Conservation (phyloP, 2,329 filamentous ascomycete genomes). For the Chaetomium strumarium region DNA sequence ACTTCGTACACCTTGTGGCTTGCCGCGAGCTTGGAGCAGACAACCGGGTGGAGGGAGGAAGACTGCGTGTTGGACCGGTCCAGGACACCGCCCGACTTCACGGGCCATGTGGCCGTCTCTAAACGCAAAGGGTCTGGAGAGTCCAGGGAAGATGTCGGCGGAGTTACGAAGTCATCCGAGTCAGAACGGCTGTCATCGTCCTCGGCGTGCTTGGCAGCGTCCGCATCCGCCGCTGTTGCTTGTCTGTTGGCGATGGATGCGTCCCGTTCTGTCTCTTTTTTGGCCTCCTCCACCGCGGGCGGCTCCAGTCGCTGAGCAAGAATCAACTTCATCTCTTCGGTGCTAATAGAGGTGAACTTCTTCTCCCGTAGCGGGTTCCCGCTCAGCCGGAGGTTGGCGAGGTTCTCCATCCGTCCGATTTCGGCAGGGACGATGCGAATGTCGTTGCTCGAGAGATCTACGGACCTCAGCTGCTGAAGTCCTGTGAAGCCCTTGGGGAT, state of each 20-base stretch:
- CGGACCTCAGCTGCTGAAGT: slow-evolving; percentile 63
- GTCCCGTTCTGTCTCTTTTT: slow-evolving; percentile 23
- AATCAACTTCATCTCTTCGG: slow-evolving; percentile 73
- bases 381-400: slow-evolving; percentile 69
- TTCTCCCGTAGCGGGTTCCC: slow-evolving; percentile 90
- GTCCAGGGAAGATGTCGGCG: slow-evolving; percentile 47
- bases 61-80: slow-evolving; percentile 65
- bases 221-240: not conserved
- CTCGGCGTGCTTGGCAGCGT: slow-evolving; percentile 27
- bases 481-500: slow-evolving; percentile 71
- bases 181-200: slow-evolving; percentile 46
- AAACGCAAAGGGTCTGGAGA: slow-evolving; percentile 46
- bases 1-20: slow-evolving; percentile 50
- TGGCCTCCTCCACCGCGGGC: slow-evolving; percentile 37
- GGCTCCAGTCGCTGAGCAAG: slow-evolving; percentile 63
- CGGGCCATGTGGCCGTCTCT: slow-evolving; percentile 46
- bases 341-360: slow-evolving; percentile 74
- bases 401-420: slow-evolving; percentile 70
- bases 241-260: not conserved
- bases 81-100: slow-evolving; percentile 56
- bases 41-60: slow-evolving; percentile 52
- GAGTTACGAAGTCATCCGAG: slow-evolving; percentile 51
- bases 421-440: slow-evolving; percentile 69
- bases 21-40: slow-evolving; percentile 50
- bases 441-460: slow-evolving; percentile 81